These are phyloP conservation scores for Zalaria obscura DNA, from an alignment of 2,329 filamentous ascomycete genomes.

Conservation along the genomic window DNA sequence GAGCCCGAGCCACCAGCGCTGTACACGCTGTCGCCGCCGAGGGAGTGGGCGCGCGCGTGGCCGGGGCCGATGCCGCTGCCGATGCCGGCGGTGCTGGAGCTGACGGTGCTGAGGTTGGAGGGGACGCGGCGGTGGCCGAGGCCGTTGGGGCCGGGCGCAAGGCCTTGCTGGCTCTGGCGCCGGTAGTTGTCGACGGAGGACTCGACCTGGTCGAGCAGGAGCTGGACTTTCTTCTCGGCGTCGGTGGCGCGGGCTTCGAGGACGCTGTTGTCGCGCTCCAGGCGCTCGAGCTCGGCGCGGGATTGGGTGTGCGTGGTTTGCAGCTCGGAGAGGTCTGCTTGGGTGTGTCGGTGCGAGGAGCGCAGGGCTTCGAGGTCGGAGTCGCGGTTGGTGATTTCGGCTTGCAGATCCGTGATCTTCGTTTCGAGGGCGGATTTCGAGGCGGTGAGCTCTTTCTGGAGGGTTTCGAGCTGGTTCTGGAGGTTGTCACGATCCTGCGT, in stretches of 20 bases:
- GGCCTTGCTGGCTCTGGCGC: constrained; percentile 38
- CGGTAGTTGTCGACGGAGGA: constrained; percentile 89
- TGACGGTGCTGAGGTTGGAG: constrained; percentile 19
- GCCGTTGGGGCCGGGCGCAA: constrained; percentile 15
- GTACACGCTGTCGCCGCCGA: constrained; percentile 45
- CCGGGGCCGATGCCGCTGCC: constrained; percentile 17
- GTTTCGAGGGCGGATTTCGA: constrained; percentile 56
- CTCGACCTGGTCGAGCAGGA: constrained; percentile 89
- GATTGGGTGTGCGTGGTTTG: constrained; percentile 26
- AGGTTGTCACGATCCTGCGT: constrained; percentile 58
- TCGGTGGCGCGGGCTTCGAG: constrained; percentile 77
- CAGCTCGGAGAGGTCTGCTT: constrained; percentile 39
- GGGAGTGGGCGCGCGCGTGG: constrained; percentile 43
- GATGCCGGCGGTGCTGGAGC: constrained; percentile 22
- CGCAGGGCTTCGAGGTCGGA: constrained; percentile 56
- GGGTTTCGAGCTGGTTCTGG: constrained; percentile 50
- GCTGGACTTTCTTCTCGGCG: constrained; percentile 82
- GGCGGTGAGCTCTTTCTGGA: constrained; percentile 54
- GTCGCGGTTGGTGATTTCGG: constrained; percentile 52
- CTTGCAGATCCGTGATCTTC: constrained; percentile 53
- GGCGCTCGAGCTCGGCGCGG: constrained; percentile 59
- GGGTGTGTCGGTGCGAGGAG: constrained; percentile 26
- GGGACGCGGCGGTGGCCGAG: constrained; percentile 39
- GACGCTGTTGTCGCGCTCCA: constrained; percentile 67
- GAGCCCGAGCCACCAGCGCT: constrained; percentile 10